Evolutionary conservation across 805 yeast species (phyloP), one percentile per base, ranked within the genome.

Genomic region (Lipomyces spencermartinsiae): DNA sequence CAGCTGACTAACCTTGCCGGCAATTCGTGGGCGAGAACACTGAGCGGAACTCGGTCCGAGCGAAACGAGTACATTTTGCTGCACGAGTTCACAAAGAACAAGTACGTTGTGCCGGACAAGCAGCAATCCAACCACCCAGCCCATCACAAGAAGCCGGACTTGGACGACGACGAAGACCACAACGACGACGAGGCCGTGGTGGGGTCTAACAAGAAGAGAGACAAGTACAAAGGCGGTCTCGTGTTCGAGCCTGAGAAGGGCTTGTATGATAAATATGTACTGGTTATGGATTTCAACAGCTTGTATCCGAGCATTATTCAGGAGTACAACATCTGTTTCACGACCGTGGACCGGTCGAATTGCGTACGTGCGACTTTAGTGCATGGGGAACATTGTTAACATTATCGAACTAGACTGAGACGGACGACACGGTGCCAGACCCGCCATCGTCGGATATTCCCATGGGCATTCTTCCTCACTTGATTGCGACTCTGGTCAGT

Each of bases 201-300:
- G 0, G 67, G 61, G 12, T 25, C 69, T 83, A 85, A 43, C 80
- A 84, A 87, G 5, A 86, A 87, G 75, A 90, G 89, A 76, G 88
- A 92, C 19, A 91, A 91, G 76, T 92, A 81, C 77, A 91, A 90
- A 77, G 97, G 97, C 83, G 97, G 99, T 77, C 84, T 92, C 72
- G 99, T 95, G 37, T 92, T 95, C 78, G 99, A 95, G 71, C 99
- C 99, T 0, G 97, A 91, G 75, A 92, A 90, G 76, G 99, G 99
- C 1, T 82, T 95, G 54, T 97, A 94, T 77, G 92, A 92, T 76
- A 90, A 92, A 72, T 91, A 89, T 76, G 86, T 93, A 2, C 80
- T 95, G 70, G 99, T 95, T 29, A 93, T 95, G 98, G 99, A 95
- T 81, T 95, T 95, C 88, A 95, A 95, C 80, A 92, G 97, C 60